Percentiles rank a stretch among this genome's conserved stretches.
phyloP scores from a whole-genome alignment of 148 eudicot species.

The Persicaria tinctoria region DNA sequence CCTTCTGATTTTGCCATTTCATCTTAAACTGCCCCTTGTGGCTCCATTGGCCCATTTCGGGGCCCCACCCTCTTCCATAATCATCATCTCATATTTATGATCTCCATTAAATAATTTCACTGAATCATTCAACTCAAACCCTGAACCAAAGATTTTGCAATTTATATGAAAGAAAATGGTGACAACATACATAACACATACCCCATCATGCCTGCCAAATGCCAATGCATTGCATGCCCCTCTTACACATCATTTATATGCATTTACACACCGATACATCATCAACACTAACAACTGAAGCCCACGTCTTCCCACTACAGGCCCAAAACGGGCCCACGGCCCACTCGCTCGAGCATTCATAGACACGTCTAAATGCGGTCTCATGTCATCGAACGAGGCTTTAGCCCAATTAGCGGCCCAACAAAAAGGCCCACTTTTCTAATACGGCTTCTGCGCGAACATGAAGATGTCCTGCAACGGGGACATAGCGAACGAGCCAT shows the following conservation, averaged over 20 bases:
- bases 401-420: background rate
- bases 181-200: background rate
- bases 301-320: background rate
- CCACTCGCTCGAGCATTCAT: conserved; percentile 10
- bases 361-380: conserved; percentile 7
- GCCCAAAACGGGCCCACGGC: background rate
- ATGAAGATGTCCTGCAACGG: conserved; percentile 48
- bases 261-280: background rate
- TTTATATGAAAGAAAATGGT: background rate
- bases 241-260: conserved; percentile 1
- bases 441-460: conserved; percentile 34
- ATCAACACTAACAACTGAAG: no score
- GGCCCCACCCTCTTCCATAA: background rate
- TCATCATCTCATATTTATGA: background rate
- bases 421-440: background rate
- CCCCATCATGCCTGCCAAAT: no score
- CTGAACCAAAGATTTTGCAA: background rate
- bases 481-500: conserved; percentile 15
- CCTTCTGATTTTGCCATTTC: background rate
- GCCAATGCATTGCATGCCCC: no score
- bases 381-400: conserved; percentile 13
- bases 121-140: background rate
- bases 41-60: background rate
- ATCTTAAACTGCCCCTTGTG: background rate
- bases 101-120: background rate